Evolutionary conservation across 495 filamentous ascomycete species (phyloP), one percentile per base, ranked within the genome.

Genomic region (Pseudoneurospora amorphoporcata): DNA sequence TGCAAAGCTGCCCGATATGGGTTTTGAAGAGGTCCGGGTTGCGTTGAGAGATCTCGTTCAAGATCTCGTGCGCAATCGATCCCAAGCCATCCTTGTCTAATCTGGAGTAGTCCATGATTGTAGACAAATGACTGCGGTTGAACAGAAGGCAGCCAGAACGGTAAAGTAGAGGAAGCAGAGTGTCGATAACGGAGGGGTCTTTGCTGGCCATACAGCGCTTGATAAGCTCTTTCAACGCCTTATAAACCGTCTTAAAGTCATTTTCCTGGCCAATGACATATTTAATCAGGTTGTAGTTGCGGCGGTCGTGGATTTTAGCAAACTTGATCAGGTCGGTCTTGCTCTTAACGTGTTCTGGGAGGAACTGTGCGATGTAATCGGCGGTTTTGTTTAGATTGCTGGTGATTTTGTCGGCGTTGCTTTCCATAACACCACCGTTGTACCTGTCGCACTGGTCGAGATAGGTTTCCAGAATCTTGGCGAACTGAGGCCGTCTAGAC

Each of bases 1-100:
- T 93, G 82, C 94, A 97, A 71, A 99, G 91, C 75, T 97, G 94
- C 68, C 93, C 92, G 6, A 98, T 90, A 75, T 98, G 95, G 2
- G 92, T 92, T 80, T 93, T 92, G 80, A 99, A 91, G 9, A 98
- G 88, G 71, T 94, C 91, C 0, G 95, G 94, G 68, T 94, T 96
- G 29, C 87, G 88, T 53, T 91, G 88, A 0, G 95, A 98, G 39
- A 99, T 97, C 77, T 98, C 92, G 77, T 94, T 95, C 37, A 98
- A 86, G 65, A 98, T 88, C 78, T 97, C 93, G 74, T 98, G 94
- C 8, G 95, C 95, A 1, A 92, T 88, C 9, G 87, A 82, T 17
- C 91, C 92, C 73, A 98, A 82, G 1, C 88, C 88, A 45, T 93
- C 87, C 75, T 94, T 90, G 77, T 97, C 91, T 3, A 90, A 92